Percentiles rank a stretch among this genome's conserved stretches.
These are phyloP conservation scores for Epichloe baconii DNA, from an alignment of 2,329 filamentous ascomycete genomes.

Conservation along the genomic window DNA sequence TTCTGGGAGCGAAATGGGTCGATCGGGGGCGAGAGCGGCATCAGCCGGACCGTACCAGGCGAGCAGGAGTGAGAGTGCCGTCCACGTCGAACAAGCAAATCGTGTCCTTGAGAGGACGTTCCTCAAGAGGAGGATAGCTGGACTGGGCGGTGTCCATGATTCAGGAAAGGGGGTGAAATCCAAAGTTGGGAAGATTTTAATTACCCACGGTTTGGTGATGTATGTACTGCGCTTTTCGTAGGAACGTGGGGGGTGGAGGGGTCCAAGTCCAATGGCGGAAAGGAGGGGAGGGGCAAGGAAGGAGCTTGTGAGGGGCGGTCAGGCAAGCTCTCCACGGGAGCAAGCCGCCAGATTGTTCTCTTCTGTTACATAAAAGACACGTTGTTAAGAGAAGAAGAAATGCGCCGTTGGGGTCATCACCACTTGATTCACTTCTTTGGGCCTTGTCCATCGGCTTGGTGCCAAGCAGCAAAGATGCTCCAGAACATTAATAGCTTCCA, in stretches of 20 bases:
- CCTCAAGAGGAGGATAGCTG: constrained; percentile 58
- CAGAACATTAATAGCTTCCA: too few relatives aligned
- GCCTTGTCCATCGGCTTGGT: too few relatives aligned
- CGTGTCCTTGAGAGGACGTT: constrained; percentile 83
- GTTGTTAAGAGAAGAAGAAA: too few relatives aligned
- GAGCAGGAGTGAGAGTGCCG: constrained; percentile 73
- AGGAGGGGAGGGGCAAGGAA: not conserved
- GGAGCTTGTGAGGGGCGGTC: not conserved
- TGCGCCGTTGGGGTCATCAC: too few relatives aligned
- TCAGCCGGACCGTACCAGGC: constrained; percentile 43
- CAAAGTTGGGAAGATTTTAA: too few relatives aligned
- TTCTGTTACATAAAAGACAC: too few relatives aligned
- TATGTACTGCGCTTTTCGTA: not conserved
- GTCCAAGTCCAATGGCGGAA: not conserved
- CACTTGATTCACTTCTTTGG: too few relatives aligned
- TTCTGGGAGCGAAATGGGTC: not conserved
- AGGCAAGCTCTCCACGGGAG: not conserved
- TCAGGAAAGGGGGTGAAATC: not conserved
- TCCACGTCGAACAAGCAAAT: constrained; percentile 96
- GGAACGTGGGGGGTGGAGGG: not conserved
- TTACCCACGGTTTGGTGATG: too few relatives aligned
- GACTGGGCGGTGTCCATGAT: constrained; percentile 28
- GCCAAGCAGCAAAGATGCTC: too few relatives aligned
- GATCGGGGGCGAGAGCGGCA: not conserved
- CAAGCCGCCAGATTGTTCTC: too few relatives aligned